These are phyloP conservation scores for Umbilicus rupestris DNA, from an alignment of 164 flowering plant species.

Conservation along the genomic window DNA sequence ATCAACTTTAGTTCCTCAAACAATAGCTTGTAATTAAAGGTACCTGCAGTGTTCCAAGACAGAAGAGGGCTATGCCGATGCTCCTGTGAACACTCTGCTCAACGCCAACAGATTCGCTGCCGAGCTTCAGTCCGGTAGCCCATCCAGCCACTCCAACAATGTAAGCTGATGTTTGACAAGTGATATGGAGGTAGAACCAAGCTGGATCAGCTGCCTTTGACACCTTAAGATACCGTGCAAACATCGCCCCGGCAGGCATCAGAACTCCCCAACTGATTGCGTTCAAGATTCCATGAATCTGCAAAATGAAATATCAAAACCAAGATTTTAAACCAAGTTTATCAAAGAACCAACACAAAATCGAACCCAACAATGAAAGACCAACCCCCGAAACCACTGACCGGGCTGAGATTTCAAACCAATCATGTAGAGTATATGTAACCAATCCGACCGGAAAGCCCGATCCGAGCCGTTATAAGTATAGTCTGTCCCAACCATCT, in stretches of 20 bases:
- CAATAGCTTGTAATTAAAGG: constrained; percentile 10
- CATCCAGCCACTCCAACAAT: constrained; percentile 28
- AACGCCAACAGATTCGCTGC: constrained; percentile 17
- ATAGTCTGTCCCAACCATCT: no score
- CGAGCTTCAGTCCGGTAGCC: constrained; percentile 27
- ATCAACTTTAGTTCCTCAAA: background rate
- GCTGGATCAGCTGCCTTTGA: constrained; percentile 21
- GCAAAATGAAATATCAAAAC: background rate
- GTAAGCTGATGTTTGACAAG: constrained; percentile 22
- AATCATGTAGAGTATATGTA: no score
- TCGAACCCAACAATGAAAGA: no score
- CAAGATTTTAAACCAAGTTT: background rate
- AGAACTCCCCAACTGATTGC: constrained; percentile 16
- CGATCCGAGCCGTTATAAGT: no score
- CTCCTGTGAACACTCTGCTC: constrained; percentile 15
- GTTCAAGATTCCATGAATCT: constrained; percentile 19
- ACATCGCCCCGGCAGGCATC: constrained; percentile 10
- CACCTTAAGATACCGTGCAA: constrained; percentile 19
- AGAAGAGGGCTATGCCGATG: constrained; percentile 23
- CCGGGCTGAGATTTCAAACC: no score
- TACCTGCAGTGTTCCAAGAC: constrained; percentile 29
- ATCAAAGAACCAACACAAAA: background rate
- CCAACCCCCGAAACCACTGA: no score
- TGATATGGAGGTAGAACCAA: constrained; percentile 27
- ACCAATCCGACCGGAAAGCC: no score